Evolutionary conservation across 495 filamentous ascomycete species (phyloP).

Genomic region (Penicillium chermesinum): DNA sequence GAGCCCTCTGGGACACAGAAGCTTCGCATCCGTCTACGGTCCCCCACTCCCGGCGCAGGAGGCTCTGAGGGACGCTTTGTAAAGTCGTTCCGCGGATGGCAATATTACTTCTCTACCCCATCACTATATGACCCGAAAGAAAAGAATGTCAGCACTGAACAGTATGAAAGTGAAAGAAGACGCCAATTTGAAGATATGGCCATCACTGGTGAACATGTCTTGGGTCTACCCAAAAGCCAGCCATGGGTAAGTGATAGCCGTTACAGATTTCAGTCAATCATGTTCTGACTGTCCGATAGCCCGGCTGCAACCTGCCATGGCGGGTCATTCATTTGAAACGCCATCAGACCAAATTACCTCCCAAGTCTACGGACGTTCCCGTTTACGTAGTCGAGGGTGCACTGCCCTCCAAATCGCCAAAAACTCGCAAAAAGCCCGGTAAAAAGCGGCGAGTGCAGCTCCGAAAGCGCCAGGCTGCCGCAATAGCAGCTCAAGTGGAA

Average conservation of each 20-base stretch:
- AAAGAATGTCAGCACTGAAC: slow-evolving; percentile 7
- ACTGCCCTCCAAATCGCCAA: slow-evolving; percentile 22
- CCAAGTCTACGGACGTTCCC: slow-evolving; percentile 18
- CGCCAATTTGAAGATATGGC: slow-evolving; percentile 39
- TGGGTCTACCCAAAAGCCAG: slow-evolving; percentile 29
- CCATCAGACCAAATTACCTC: slow-evolving; percentile 34
- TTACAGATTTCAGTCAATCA: neutral
- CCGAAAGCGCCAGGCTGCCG: slow-evolving; percentile 31
- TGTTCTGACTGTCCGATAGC: slow-evolving; percentile 11
- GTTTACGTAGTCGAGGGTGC: slow-evolving; percentile 25
- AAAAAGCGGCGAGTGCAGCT: slow-evolving; percentile 44
- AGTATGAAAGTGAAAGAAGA: slow-evolving; percentile 15
- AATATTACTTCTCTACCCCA: slow-evolving; percentile 40
- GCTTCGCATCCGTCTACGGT: slow-evolving; percentile 38
- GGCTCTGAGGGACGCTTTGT: slow-evolving; percentile 36
- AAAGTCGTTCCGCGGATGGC: slow-evolving; percentile 42
- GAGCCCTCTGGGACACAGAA: slow-evolving; percentile 26
- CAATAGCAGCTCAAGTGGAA: slow-evolving; percentile 28
- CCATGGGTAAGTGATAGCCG: slow-evolving; percentile 40
- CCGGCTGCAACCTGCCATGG: slow-evolving; percentile 43
- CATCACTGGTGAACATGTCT: slow-evolving; percentile 33
- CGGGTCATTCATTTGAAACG: slow-evolving; percentile 38
- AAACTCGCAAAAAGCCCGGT: slow-evolving; percentile 41
- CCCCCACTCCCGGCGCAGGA: slow-evolving; percentile 30
- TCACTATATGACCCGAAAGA: slow-evolving; percentile 16